A percentile compares a stretch with the other conserved stretches of the same genome.
Conservation (phyloP, 2,329 filamentous ascomycete genomes). For the Apiospora marii region DNA sequence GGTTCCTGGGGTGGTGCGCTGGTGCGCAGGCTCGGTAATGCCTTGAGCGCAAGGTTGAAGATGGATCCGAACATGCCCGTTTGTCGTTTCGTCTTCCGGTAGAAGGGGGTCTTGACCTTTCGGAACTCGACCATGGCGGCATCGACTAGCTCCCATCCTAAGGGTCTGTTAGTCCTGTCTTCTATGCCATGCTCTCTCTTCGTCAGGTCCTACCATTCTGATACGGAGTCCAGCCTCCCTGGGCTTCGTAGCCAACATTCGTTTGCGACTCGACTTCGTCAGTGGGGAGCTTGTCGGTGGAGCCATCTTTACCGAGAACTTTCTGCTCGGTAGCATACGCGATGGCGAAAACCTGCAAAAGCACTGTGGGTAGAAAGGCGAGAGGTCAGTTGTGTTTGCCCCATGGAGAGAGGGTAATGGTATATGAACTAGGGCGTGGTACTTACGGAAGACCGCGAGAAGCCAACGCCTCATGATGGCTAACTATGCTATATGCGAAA, state of each 20-base stretch:
- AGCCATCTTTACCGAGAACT: conserved; percentile 34
- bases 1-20: conserved; percentile 54
- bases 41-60: conserved; percentile 54
- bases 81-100: conserved; percentile 53
- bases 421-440: conserved; percentile 17
- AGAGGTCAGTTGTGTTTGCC: conserved; percentile 25
- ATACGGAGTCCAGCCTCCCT: conserved; percentile 42
- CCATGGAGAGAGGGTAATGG: background rate
- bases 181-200: background rate
- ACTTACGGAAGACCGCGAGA: conserved; percentile 43
- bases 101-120: conserved; percentile 55
- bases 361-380: conserved; percentile 34
- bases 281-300: conserved; percentile 32
- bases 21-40: conserved; percentile 58
- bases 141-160: conserved; percentile 62
- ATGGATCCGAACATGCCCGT: conserved; percentile 52
- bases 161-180: background rate
- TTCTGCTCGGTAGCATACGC: conserved; percentile 40
- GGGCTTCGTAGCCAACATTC: conserved; percentile 36
- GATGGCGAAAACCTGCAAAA: conserved; percentile 40
- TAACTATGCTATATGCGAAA: conserved; percentile 43
- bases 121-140: conserved; percentile 58
- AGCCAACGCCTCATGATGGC: conserved; percentile 42
- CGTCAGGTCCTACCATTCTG: conserved; percentile 40
- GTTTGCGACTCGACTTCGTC: conserved; percentile 36